Base-by-base conservation (phyloP, 2,329 filamentous ascomycete genomes). In the Nemania bipapillata region DNA sequence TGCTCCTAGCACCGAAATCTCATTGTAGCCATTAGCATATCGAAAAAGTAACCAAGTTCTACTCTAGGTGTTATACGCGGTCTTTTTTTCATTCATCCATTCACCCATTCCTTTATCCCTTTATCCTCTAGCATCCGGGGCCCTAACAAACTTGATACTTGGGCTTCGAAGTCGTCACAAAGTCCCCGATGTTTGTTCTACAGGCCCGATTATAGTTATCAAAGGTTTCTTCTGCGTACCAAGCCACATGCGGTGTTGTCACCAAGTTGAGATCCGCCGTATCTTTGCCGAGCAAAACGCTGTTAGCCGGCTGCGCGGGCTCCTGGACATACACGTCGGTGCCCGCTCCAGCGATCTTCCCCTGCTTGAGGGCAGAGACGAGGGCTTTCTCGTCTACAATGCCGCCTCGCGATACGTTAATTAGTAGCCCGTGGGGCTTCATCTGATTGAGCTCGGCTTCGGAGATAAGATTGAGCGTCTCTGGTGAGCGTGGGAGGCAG, bases 331-430 rank as follows among this genome's bases (percentile, higher is more conserved):
- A 78, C 0, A 79, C 77, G 42, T 79, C 77, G 3, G 73, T 74
- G 3, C 71, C 75, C 1, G 74, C 75, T 4, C 77, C 77, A 1
- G 76, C 77, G 24, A 79, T 78, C 45, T 59, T 72, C 11, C 66
- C 57, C 12, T 68, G 66, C 78, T 45, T 69, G 24, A 79, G 69
- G 8, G 76, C 76, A 3, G 66, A 66, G 15, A 78, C 65, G 0
- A 79, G 70, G 0, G 77, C 77, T 8, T 35, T 59, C 70, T 79
- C 77, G 53, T 78, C 74, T 20, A 79, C 75, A 50, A 79, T 76
- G 0, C 77, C 77, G 8, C 77, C 77, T 3, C 77, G 75, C 26
- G 77, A 77, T 15, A 78, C 76, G 52, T 79, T 79, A 60, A 79
- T 70, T 17, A 79, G 60, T 20, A 78, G 64, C 0, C 72, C 68